phyloP scores from a whole-genome alignment of 1,139 yeast genomes.

The Yamadazyma pseudoaaseri region DNA sequence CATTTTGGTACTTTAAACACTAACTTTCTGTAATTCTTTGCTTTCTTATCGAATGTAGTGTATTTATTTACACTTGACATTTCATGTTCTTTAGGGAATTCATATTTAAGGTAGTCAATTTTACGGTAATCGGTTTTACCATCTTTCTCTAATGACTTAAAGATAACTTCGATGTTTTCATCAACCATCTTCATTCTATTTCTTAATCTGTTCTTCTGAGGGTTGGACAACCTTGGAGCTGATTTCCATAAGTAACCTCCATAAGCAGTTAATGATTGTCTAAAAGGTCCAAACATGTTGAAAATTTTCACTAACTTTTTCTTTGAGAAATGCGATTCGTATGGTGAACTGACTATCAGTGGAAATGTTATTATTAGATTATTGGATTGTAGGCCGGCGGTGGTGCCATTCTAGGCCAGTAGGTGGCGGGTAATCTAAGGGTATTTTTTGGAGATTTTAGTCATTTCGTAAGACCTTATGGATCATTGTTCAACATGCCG shows the following conservation, averaged over 20 bases:
- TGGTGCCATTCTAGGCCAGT: too few relatives aligned
- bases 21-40: slow-evolving; percentile 80
- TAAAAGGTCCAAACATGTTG: slow-evolving; percentile 80
- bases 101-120: slow-evolving; percentile 51
- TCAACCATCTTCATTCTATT: slow-evolving; percentile 81
- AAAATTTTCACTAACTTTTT: slow-evolving; percentile 7
- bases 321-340: background rate
- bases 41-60: slow-evolving; percentile 76
- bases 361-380: too few relatives aligned
- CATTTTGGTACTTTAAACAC: slow-evolving; percentile 85
- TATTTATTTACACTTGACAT: slow-evolving; percentile 85
- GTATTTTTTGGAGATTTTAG: too few relatives aligned
- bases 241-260: slow-evolving; percentile 89
- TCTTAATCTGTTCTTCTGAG: slow-evolving; percentile 83
- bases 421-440: too few relatives aligned
- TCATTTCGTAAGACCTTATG: too few relatives aligned
- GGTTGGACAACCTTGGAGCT: slow-evolving; percentile 66
- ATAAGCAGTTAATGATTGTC: slow-evolving; percentile 54
- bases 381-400: too few relatives aligned
- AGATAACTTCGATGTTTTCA: slow-evolving; percentile 67
- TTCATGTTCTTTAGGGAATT: slow-evolving; percentile 75
- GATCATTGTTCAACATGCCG: too few relatives aligned
- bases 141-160: slow-evolving; percentile 49
- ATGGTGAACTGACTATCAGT: too few relatives aligned
- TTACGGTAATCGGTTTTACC: slow-evolving; percentile 45